phyloP scores from a whole-genome alignment of 495 filamentous ascomycete genomes.

The Penicillium steckii region DNA sequence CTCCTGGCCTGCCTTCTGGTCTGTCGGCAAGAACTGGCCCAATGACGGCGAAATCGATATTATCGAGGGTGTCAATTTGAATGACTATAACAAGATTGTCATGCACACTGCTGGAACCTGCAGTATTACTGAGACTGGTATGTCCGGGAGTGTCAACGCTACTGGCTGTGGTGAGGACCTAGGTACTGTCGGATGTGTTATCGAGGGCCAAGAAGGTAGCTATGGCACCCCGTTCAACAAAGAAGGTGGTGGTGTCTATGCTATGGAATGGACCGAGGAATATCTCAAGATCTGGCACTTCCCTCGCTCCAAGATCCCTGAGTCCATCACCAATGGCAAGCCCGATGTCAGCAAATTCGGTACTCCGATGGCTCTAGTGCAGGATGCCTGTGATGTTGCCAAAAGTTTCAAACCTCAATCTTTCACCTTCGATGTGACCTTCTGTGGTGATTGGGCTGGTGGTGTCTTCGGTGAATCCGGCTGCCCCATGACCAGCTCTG shows the following conservation, averaged over 20 bases:
- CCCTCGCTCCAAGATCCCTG: slow-evolving; percentile 58
- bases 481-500: slow-evolving; percentile 37
- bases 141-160: slow-evolving; percentile 47
- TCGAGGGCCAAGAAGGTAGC: slow-evolving; percentile 49
- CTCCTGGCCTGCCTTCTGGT: slow-evolving; percentile 78
- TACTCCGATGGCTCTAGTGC: slow-evolving; percentile 60
- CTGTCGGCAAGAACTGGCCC: slow-evolving; percentile 74
- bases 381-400: slow-evolving; percentile 64
- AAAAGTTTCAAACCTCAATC: slow-evolving; percentile 66
- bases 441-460: slow-evolving; percentile 91
- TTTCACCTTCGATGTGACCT: slow-evolving; percentile 78
- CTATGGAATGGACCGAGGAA: slow-evolving; percentile 67
- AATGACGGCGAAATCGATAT: slow-evolving; percentile 85
- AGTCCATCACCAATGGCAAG: slow-evolving; percentile 51
- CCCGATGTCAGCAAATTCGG: slow-evolving; percentile 69
- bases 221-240: slow-evolving; percentile 75
- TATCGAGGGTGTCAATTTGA: slow-evolving; percentile 78
- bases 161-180: slow-evolving; percentile 56
- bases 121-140: slow-evolving; percentile 49
- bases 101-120: slow-evolving; percentile 75
- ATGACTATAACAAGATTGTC: slow-evolving; percentile 64
- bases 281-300: slow-evolving; percentile 80
- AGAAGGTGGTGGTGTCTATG: slow-evolving; percentile 72
- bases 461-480: slow-evolving; percentile 44
- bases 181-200: slow-evolving; percentile 47